Evolutionary conservation across 2,329 filamentous ascomycete species (phyloP), one percentile per base, ranked within the genome.

Genomic region (Pezicula carpinea): DNA sequence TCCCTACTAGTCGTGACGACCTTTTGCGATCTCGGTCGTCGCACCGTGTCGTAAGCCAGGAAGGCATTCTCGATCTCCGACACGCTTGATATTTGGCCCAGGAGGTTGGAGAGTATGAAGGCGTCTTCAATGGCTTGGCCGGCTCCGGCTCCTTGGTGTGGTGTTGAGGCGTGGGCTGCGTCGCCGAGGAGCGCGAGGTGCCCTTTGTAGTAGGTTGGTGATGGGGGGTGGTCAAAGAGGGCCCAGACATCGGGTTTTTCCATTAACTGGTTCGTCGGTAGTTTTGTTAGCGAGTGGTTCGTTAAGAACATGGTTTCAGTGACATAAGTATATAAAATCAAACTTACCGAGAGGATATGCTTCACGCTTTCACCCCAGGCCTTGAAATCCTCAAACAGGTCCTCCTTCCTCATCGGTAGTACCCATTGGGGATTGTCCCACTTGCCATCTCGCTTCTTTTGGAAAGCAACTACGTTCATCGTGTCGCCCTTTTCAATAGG

Each of bases 161-260:
- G 81, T 0, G 79, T 77, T 33, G 76, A 76, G 0, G 79, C 80
- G 58, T 85, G 81, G 0, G 81, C 82, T 0, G 81, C 79, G 56
- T 85, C 81, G 13, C 81, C 82, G 1, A 80, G 61, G 2, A 84
- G 67, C 32, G 69, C 72, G 19, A 76, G 55, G 0, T 71, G 65
- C 6, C 67, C 68, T 19, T 66, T 66, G 53, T 65, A 68, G 36
- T 70, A 77, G 10, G 53, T 59, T 19, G 59, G 60, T 6, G 72
- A 69, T 7, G 68, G 68, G 10, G 60, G 64, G 46, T 75, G 69
- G 41, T 76, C 64, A 55, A 74, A 76, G 0, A 76, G 51, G 2
- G 69, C 72, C 73, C 73, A 76, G 13, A 72, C 61, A 41, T 62
- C 70, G 5, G 70, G 68, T 40, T 74, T 71, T 41, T 72, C 64